phyloP scores from a whole-genome alignment of 192 early-diverging fungal species.

The Coemansia biformis region DNA sequence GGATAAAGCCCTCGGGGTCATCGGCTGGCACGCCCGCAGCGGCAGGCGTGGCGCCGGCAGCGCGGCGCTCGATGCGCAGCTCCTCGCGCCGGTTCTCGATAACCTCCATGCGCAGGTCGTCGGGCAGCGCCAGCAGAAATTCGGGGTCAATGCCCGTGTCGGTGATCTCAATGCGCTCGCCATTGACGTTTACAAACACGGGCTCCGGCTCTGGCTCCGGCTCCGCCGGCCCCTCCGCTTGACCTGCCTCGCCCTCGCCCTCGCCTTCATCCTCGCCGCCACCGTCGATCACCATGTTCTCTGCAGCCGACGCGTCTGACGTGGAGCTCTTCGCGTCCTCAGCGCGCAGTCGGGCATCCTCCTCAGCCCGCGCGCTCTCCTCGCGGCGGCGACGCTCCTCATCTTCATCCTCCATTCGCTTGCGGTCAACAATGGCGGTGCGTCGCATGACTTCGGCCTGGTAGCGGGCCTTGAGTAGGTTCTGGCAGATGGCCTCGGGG shows the following conservation, averaged over 20 bases:
- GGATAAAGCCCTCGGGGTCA: constrained; percentile 53
- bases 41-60: constrained; percentile 1
- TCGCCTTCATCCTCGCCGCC: constrained; percentile 1
- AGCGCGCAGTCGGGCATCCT: constrained; percentile 25
- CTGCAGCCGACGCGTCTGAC: not conserved
- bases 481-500: constrained; percentile 68
- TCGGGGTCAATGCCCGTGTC: constrained; percentile 90
- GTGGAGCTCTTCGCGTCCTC: constrained; percentile 1
- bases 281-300: constrained; percentile 8
- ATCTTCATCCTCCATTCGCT: constrained; percentile 45
- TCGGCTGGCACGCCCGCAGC: constrained; percentile 3
- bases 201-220: constrained; percentile 12
- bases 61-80: constrained; percentile 23
- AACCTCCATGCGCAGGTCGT: constrained; percentile 89
- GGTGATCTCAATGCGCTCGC: constrained; percentile 79
- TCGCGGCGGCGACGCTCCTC: constrained; percentile 52
- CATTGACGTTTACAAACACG: constrained; percentile 66
- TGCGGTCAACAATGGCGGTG: constrained; percentile 30
- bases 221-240: constrained; percentile 12
- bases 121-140: constrained; percentile 91
- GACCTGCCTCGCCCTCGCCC: constrained; percentile 1
- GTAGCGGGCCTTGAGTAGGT: constrained; percentile 36
- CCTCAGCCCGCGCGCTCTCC: constrained; percentile 40
- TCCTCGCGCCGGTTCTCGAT: constrained; percentile 75
- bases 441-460: constrained; percentile 39